phyloP scores from a whole-genome alignment of 768 basidiomycete genomes.

The Boletus speciosus region DNA sequence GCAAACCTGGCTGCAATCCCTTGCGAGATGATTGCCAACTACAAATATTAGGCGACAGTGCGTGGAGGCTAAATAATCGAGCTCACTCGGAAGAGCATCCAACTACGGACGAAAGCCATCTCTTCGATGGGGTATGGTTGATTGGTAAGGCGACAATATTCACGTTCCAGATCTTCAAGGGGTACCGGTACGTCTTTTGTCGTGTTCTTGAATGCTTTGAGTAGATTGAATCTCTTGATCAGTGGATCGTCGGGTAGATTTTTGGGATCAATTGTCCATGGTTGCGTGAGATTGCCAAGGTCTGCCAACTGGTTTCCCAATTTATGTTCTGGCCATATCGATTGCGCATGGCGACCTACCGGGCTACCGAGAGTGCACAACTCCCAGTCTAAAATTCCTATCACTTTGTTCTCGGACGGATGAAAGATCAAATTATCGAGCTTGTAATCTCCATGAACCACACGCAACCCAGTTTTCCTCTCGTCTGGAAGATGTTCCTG shows the following conservation, averaged over 20 bases:
- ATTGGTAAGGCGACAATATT: conserved; percentile 67
- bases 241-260: conserved; percentile 32
- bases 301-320: conserved; percentile 65
- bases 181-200: conserved; percentile 55
- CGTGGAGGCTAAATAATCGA: background rate
- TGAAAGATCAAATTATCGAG: conserved; percentile 97
- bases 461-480: conserved; percentile 65
- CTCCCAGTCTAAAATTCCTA: conserved; percentile 98
- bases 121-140: conserved; percentile 73
- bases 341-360: conserved; percentile 42
- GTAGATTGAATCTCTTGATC: conserved; percentile 17
- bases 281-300: conserved; percentile 84
- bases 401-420: conserved; percentile 84
- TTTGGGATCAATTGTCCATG: conserved; percentile 61
- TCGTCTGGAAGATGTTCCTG: conserved; percentile 72
- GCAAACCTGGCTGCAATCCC: conserved; percentile 88
- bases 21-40: conserved; percentile 81
- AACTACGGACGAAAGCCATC: conserved; percentile 79
- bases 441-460: conserved; percentile 98
- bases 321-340: background rate
- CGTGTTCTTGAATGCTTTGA: conserved; percentile 65
- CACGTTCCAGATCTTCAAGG: conserved; percentile 71
- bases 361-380: conserved; percentile 92
- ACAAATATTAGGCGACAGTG: conserved; percentile 3
- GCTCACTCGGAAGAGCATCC: conserved; percentile 79